phyloP scores from a whole-genome alignment of 1,284 basidiomycete species.

The Apiotrichum sp. region DNA sequence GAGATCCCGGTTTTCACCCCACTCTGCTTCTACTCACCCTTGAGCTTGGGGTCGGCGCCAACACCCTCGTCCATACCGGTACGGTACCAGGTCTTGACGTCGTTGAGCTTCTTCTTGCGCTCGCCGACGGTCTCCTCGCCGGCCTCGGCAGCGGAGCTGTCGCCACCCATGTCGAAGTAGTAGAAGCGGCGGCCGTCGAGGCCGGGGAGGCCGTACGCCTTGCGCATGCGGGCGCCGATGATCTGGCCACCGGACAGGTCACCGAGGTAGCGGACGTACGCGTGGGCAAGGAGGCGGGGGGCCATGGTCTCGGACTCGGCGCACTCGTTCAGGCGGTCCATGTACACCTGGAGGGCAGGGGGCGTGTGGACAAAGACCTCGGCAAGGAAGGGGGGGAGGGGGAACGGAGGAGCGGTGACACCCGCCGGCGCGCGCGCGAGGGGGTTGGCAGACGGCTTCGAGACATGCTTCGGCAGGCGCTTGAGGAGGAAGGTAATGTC shows the following conservation, averaged over 20 bases:
- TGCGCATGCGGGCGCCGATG: constrained; percentile 59
- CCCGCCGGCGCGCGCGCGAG: constrained; percentile 3
- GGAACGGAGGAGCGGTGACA: constrained; percentile 54
- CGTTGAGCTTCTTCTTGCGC: constrained; percentile 51
- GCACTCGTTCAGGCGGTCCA: constrained; percentile 51
- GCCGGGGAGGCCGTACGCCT: constrained; percentile 60
- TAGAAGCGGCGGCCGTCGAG: constrained; percentile 61
- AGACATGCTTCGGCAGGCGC: constrained; percentile 21
- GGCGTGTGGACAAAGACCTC: constrained; percentile 50
- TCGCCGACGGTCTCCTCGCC: constrained; percentile 51
- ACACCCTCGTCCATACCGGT: constrained; percentile 64
- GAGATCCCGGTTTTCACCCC: neutral
- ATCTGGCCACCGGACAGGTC: constrained; percentile 76
- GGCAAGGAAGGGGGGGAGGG: constrained; percentile 43
- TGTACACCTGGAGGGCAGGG: constrained; percentile 54
- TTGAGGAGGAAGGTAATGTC: constrained; percentile 63
- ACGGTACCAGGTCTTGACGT: constrained; percentile 71
- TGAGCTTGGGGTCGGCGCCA: constrained; percentile 51
- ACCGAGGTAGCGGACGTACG: constrained; percentile 79
- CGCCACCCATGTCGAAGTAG: constrained; percentile 56
- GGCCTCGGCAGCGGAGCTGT: constrained; percentile 22
- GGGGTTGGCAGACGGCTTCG: neutral
- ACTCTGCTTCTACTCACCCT: constrained; percentile 50
- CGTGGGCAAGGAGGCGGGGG: constrained; percentile 64
- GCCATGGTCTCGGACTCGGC: constrained; percentile 51